These are phyloP conservation scores for Pestalotiopsis sp. DNA, from an alignment of 2,329 filamentous ascomycete species.

Conservation along the genomic window DNA sequence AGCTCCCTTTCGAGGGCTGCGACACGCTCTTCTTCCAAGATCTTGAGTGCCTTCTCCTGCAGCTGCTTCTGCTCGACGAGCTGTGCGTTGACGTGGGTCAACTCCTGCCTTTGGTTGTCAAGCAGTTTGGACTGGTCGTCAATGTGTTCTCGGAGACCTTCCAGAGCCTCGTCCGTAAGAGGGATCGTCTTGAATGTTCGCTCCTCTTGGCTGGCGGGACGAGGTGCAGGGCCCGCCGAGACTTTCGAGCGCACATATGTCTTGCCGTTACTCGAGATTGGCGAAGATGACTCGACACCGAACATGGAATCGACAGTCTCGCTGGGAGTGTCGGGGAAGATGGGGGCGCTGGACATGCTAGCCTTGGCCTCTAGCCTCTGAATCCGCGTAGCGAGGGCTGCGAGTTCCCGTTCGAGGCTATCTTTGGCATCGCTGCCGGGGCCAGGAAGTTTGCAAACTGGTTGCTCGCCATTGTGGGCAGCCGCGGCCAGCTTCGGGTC, in stretches of 20 bases:
- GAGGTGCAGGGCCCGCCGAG: slow-evolving; percentile 42
- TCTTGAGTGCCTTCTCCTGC: slow-evolving; percentile 79
- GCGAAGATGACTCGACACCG: slow-evolving; percentile 56
- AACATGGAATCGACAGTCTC: slow-evolving; percentile 71
- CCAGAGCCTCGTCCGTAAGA: slow-evolving; percentile 81
- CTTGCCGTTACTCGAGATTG: slow-evolving; percentile 45
- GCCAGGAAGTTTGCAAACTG: slow-evolving; percentile 74
- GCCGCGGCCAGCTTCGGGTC: slow-evolving; percentile 42
- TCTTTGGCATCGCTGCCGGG: slow-evolving; percentile 75
- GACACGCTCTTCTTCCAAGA: slow-evolving; percentile 86
- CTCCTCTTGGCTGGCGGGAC: slow-evolving; percentile 37
- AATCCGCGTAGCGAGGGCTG: slow-evolving; percentile 75
- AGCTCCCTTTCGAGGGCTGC: slow-evolving; percentile 89
- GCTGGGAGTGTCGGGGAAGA: slow-evolving; percentile 80
- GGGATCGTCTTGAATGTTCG: slow-evolving; percentile 46
- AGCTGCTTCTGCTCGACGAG: slow-evolving; percentile 83
- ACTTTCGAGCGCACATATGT: slow-evolving; percentile 45
- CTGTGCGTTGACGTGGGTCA: slow-evolving; percentile 83
- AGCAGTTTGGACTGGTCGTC: slow-evolving; percentile 93
- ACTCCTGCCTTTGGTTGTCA: slow-evolving; percentile 82
- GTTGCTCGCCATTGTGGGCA: slow-evolving; percentile 43
- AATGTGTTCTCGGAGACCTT: slow-evolving; percentile 85
- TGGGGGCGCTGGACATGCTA: slow-evolving; percentile 57
- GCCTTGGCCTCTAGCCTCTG: slow-evolving; percentile 82
- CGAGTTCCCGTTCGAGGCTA: slow-evolving; percentile 80